Evolutionary conservation across 208 protist genomes (phyloP), one percentile per base, ranked within the genome.

Genomic region (Leptomonas pyrrhocoris): DNA sequence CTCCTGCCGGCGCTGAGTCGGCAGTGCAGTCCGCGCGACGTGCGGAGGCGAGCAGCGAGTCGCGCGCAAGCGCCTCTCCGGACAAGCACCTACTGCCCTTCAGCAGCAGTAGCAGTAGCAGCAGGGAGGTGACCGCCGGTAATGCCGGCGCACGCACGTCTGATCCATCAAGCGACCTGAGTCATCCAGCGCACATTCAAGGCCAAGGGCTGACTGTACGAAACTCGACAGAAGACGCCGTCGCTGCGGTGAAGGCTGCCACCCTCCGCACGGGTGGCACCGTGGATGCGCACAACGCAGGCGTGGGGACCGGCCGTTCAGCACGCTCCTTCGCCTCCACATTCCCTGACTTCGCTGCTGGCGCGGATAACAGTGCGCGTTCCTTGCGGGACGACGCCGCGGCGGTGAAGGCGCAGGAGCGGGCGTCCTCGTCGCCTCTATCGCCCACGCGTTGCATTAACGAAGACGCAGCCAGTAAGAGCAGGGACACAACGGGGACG

Each of bases 261-360:
- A 30, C 13, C 18, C 30, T 43, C 45, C 5, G 55, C 30, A 6
- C 46, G 4, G 46, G 60, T 30, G 43, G 45, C 15, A 43, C 60
- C 19, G 31, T 65, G 18, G 60, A 55, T 31, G 60, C 28, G 16
- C 46, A 55, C 21, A 53, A 27, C 8, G 28, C 60, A n/a, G 60
- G 16, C 45, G 60, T 30, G 4, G 60, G 28, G 19, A 30, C 46
- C 6, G 23, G 45, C 15, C 19, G 55, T 16, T 27, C 43, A 21
- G 31, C 43, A 18, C 43, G 27, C 25, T 16, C 36, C 18, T 38
- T 42, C 9, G 42, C 38, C 42, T 40, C 23, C 8, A 27, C 58
- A 2, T 27, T 38, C 28, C 36, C 42, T 5, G 58, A 36, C 40
- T 53, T 53, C 18, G 43, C 43, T 1, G 38, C 58, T 13, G 42